These are phyloP conservation scores for Calonectria pteridis DNA, from an alignment of 2,329 filamentous ascomycete genomes.

Conservation along the genomic window DNA sequence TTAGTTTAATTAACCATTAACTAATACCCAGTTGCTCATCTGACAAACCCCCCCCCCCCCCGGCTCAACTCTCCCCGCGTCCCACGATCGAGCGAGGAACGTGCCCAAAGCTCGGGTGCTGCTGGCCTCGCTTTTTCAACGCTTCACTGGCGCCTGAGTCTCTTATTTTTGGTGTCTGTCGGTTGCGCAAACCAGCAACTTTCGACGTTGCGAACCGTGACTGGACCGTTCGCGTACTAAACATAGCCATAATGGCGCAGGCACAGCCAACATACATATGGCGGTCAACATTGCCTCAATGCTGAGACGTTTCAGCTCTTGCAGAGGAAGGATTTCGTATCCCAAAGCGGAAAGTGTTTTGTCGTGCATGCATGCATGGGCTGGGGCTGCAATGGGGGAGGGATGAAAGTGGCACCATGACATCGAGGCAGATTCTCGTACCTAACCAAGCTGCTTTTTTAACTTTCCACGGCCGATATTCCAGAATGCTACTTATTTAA, in stretches of 20 bases:
- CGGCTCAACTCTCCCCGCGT: not conserved
- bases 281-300: not conserved
- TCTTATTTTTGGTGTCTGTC: not conserved
- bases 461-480: not conserved
- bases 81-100: not conserved
- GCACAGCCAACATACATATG: not conserved
- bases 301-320: conserved; percentile 5
- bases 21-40: not conserved
- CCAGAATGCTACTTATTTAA: not conserved
- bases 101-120: too few species aligned
- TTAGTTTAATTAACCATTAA: conserved; percentile 3
- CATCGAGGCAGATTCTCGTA: conserved; percentile 1
- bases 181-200: not conserved
- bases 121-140: not conserved
- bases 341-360: conserved; percentile 10
- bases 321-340: conserved; percentile 9
- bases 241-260: not conserved
- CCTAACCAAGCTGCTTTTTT: not conserved
- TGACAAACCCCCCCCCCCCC: not conserved
- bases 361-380: not conserved
- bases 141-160: not conserved
- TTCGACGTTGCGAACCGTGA: not conserved
- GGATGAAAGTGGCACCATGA: conserved; percentile 3
- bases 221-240: not conserved
- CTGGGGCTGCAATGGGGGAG: not conserved